Conservation (phyloP, 495 filamentous ascomycete genomes). For the Talaromyces ruber region DNA sequence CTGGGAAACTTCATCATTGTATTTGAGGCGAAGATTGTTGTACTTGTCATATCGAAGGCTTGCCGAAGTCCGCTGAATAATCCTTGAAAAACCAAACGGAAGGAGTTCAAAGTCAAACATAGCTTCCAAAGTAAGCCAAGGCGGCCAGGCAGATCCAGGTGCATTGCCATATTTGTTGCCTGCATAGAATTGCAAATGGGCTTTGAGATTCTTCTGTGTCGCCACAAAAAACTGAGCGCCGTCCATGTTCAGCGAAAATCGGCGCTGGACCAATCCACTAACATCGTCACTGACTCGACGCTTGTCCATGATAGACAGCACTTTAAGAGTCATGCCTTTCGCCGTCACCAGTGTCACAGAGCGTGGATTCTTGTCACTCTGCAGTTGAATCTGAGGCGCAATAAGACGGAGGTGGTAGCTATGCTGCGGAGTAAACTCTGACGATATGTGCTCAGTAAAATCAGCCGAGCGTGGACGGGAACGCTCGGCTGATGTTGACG, state of each 20-base stretch:
- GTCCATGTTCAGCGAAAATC: conserved; percentile 90
- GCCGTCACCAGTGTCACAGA: conserved; percentile 87
- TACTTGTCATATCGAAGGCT: conserved; percentile 94
- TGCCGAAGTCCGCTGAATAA: conserved; percentile 91
- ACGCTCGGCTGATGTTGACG: conserved; percentile 25
- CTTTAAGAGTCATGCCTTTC: conserved; percentile 94
- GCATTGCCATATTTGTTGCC: conserved; percentile 87
- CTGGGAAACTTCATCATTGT: conserved; percentile 85
- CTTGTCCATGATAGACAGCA: conserved; percentile 96
- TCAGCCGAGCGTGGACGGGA: conserved; percentile 36
- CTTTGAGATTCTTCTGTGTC: conserved; percentile 76
- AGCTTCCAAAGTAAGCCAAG: conserved; percentile 94
- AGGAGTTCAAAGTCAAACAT: conserved; percentile 93
- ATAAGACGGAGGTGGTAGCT: conserved; percentile 91
- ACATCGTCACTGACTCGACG: conserved; percentile 85
- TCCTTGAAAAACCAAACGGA: conserved; percentile 90
- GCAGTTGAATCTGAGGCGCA: conserved; percentile 92
- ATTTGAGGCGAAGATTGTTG: conserved; percentile 94
- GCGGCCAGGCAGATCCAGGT: conserved; percentile 81
- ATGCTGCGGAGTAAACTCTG: conserved; percentile 90
- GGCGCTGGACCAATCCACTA: conserved; percentile 86
- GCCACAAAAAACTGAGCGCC: conserved; percentile 97
- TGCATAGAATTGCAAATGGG: conserved; percentile 84
- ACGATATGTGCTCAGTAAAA: conserved; percentile 64
- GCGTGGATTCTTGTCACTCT: conserved; percentile 95